Evolutionary conservation across 1,284 basidiomycete genomes (phyloP), one percentile per base, ranked within the genome.

Genomic region (Leucoagaricus sp.): DNA sequence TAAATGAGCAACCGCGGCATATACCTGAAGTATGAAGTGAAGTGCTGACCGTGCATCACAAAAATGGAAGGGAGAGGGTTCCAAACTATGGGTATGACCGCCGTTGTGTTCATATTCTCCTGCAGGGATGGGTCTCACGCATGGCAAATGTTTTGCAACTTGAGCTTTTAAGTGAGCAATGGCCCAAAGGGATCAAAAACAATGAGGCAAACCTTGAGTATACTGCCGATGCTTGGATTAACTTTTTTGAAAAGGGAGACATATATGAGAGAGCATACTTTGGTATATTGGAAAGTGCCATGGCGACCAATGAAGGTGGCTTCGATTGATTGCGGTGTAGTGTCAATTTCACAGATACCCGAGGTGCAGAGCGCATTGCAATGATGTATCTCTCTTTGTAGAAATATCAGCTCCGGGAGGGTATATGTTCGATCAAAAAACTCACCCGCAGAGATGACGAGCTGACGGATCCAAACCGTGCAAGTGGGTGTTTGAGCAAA

Each of bases 291-390:
- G 76, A 86, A 77, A 68, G 81, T 76, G 60, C 70, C 67, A 53
- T 84, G 62, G 68, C 78, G 59, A 69, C 83, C 56, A 67, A 79
- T 50, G 59, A 86, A 86, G 0, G 81, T 84, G 0, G 79, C 79
- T 60, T 84, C 77, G 31, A 86, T 76, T 0, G 83, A 81, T 55
- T 81, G 75, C 0, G 84, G 85, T 0, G 76, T 70, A 0, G 78
- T 82, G 34, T 82, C 81, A 4, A 86, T 84, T 55, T 84, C 74
- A 57, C 83, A 85, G 25, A 81, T 80, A 0, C 83, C 84, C 0
- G 76, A 69, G 34, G 69, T 60, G 60, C 85, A 86, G 1, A 67
- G 38, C 0, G 69, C 66, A 6, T 62, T 56, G 63, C 85, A 86
- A 15, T 70, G 53, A 64, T 86, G 83, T 8, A 75, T 70, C 71